Evolutionary conservation across 176 grass and related monocot genomes (phyloP).

Genomic region (Otatea glauca): DNA sequence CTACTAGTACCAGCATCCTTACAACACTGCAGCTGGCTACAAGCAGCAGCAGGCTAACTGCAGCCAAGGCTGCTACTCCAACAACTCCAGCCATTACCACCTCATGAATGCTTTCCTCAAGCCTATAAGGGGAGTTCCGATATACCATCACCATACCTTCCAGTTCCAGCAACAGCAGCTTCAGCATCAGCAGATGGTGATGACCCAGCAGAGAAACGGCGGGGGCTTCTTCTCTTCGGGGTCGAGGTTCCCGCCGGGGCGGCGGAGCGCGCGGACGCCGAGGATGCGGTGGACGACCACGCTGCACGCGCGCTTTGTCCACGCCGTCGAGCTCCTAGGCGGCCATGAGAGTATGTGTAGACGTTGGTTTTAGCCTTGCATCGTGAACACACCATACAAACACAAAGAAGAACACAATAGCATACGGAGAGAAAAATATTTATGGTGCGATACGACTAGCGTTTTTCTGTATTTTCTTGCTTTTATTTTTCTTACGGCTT

Average conservation of each 20-base stretch:
- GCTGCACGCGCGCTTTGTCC: slow-evolving; percentile 50
- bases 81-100: slow-evolving; percentile 16
- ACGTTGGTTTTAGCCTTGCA: too few relatives aligned
- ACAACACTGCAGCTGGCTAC: neutral
- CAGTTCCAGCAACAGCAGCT: neutral
- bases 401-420: too few relatives aligned
- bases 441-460: too few relatives aligned
- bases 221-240: neutral
- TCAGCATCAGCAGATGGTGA: slow-evolving; percentile 22
- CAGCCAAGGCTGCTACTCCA: slow-evolving; percentile 5
- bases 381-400: too few relatives aligned
- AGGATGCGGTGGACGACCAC: slow-evolving; percentile 58
- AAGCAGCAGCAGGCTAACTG: neutral
- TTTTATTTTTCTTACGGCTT: too few relatives aligned
- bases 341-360: slow-evolving; percentile 52
- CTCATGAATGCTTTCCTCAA: slow-evolving; percentile 28
- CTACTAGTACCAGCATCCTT: neutral
- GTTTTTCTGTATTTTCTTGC: too few relatives aligned
- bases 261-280: slow-evolving; percentile 43
- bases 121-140: slow-evolving; percentile 47
- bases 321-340: slow-evolving; percentile 50
- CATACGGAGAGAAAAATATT: too few relatives aligned
- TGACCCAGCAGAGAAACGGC: neutral
- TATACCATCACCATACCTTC: slow-evolving; percentile 30
- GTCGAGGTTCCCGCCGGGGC: too few relatives aligned